Percentiles rank a stretch among this genome's conserved stretches.
Evolutionary conservation across 73 alveolate species (phyloP).

Genomic region (Symbiodinium natans): DNA sequence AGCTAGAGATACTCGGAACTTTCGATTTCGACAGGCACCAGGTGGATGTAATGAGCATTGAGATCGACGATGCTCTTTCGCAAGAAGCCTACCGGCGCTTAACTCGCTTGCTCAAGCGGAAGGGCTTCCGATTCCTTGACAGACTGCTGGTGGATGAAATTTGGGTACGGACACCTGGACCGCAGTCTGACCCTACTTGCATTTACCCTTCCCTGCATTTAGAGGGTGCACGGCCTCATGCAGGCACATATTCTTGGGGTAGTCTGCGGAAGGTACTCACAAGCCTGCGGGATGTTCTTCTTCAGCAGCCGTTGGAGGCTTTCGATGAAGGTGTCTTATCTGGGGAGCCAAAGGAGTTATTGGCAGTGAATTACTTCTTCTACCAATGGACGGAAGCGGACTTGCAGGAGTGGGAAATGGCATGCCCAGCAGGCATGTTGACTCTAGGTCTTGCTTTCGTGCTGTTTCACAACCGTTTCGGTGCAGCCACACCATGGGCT

Average conservation of each 20-base stretch:
- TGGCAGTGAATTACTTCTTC: not conserved
- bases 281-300: not conserved
- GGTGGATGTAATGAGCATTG: constrained; percentile 80
- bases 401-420: constrained; percentile 25
- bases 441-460: constrained; percentile 43
- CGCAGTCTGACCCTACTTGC: constrained; percentile 71
- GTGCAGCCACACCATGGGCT: not conserved
- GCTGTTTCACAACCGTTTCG: constrained; percentile 1
- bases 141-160: constrained; percentile 26
- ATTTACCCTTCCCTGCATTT: not conserved
- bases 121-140: constrained; percentile 50
- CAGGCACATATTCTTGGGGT: constrained; percentile 14
- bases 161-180: constrained; percentile 44
- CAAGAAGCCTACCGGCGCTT: constrained; percentile 23
- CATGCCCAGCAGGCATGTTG: constrained; percentile 57
- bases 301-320: not conserved
- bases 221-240: not conserved
- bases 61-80: constrained; percentile 9
- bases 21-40: constrained; percentile 48
- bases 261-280: constrained; percentile 16
- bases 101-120: constrained; percentile 8
- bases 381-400: constrained; percentile 21
- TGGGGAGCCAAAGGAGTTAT: not conserved
- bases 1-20: constrained; percentile 19
- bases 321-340: not conserved